Conservation (phyloP, 331 rosid genomes). For the Acacia concinna region DNA sequence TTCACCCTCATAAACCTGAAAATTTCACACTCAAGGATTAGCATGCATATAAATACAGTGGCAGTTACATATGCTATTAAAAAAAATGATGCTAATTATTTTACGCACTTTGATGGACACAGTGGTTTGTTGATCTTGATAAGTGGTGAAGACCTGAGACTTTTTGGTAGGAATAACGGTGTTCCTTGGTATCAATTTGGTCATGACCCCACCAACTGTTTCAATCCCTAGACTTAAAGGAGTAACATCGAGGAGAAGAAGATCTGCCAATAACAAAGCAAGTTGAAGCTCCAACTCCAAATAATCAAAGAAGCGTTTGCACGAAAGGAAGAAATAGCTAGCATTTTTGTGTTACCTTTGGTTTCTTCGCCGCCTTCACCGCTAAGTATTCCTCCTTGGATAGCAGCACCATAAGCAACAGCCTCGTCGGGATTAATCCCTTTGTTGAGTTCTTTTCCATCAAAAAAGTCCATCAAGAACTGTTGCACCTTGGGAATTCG, state of each 20-base stretch:
- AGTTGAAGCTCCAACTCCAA: background rate
- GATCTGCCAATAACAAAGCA: slow-evolving; percentile 23
- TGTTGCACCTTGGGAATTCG: slow-evolving; percentile 61
- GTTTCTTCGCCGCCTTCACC: slow-evolving; percentile 50
- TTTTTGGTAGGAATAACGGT: slow-evolving; percentile 58
- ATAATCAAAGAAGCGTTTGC: background rate
- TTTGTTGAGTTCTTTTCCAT: slow-evolving; percentile 59
- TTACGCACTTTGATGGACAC: slow-evolving; percentile 56
- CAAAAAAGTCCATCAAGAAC: slow-evolving; percentile 50
- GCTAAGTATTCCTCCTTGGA: slow-evolving; percentile 56
- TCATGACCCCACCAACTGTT: slow-evolving; percentile 68
- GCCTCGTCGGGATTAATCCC: slow-evolving; percentile 67
- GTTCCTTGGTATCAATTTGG: slow-evolving; percentile 58
- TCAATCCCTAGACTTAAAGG: slow-evolving; percentile 60
- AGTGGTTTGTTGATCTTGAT: slow-evolving; percentile 55
- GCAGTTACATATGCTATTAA: background rate
- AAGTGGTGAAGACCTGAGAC: slow-evolving; percentile 56
- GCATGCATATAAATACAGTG: background rate
- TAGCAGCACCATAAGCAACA: slow-evolving; percentile 58
- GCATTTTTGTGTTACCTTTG: slow-evolving; percentile 27
- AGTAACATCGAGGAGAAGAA: slow-evolving; percentile 50
- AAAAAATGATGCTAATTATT: background rate
- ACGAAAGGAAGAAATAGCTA: background rate
- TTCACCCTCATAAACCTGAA: slow-evolving; percentile 58
- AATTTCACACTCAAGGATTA: background rate